Evolutionary conservation across 257 asterid species (phyloP).

Genomic region (Solanum verrucosum): DNA sequence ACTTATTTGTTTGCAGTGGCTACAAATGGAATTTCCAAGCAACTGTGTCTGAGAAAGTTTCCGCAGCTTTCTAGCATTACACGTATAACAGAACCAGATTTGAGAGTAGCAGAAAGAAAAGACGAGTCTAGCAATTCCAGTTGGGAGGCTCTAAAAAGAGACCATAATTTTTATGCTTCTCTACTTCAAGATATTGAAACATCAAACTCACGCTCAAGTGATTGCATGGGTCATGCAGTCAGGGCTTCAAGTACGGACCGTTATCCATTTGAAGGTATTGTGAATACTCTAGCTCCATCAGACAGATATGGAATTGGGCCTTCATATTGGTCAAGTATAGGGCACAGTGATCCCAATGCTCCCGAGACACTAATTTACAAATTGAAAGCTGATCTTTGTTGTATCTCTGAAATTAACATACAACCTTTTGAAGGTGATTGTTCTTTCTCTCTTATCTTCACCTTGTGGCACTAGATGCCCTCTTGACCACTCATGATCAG

Average conservation of each 20-base stretch:
- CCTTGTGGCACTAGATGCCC: background rate
- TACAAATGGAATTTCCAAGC: conserved; percentile 42
- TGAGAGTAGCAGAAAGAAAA: background rate
- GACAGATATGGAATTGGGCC: conserved; percentile 34
- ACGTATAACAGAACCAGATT: conserved; percentile 10
- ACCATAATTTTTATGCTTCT: conserved; percentile 53
- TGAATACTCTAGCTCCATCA: conserved; percentile 52
- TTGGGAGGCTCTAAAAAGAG: conserved; percentile 29
- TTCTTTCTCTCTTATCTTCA: background rate
- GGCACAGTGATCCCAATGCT: conserved; percentile 52
- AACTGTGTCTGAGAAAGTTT: conserved; percentile 43
- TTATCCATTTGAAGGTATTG: conserved; percentile 55
- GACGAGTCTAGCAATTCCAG: conserved; percentile 23
- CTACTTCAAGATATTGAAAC: conserved; percentile 43
- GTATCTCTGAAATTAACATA: conserved; percentile 54
- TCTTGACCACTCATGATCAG: background rate
- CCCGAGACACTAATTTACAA: conserved; percentile 68
- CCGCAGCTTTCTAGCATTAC: conserved; percentile 50
- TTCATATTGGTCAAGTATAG: conserved; percentile 86
- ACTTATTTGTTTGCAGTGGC: conserved; percentile 47
- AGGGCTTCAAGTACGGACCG: conserved; percentile 77
- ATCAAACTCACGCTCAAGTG: conserved; percentile 24
- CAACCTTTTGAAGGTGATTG: conserved; percentile 75
- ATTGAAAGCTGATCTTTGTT: conserved; percentile 49
- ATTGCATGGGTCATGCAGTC: conserved; percentile 52